phyloP scores from a whole-genome alignment of 1,139 yeast genomes.

The Debaryomyces sp. region DNA sequence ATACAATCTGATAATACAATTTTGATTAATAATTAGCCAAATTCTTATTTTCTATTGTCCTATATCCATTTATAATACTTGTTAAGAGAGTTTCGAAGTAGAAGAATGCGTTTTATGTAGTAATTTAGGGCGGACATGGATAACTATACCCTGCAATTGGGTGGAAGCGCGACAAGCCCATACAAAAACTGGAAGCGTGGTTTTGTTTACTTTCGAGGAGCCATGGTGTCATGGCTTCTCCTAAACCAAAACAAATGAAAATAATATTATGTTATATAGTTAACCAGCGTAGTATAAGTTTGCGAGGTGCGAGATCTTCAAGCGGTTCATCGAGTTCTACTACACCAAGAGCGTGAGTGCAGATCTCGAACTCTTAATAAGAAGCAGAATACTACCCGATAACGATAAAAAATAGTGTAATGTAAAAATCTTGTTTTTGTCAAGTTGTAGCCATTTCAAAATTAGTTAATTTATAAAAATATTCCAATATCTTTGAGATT shows the following conservation, averaged over 20 bases:
- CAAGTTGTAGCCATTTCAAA: background rate
- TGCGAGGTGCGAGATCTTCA: too few relatives aligned
- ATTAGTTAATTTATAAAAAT: background rate
- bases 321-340: too few relatives aligned
- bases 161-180: too few relatives aligned
- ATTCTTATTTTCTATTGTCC: background rate
- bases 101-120: background rate
- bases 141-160: background rate
- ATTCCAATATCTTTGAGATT: background rate
- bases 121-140: background rate
- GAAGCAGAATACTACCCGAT: background rate
- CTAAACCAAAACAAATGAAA: too few relatives aligned
- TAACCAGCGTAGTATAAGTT: too few relatives aligned
- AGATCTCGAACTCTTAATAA: too few relatives aligned
- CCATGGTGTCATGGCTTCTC: too few relatives aligned
- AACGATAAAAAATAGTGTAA: background rate
- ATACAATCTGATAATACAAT: background rate
- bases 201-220: too few relatives aligned
- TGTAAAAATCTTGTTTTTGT: background rate
- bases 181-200: too few relatives aligned
- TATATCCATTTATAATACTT: background rate
- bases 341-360: too few relatives aligned
- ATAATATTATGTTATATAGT: too few relatives aligned
- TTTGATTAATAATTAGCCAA: background rate
- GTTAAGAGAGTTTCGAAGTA: background rate